These are phyloP conservation scores for Pleurotus ostreatus DNA, from an alignment of 768 basidiomycete species.

Conservation along the genomic window DNA sequence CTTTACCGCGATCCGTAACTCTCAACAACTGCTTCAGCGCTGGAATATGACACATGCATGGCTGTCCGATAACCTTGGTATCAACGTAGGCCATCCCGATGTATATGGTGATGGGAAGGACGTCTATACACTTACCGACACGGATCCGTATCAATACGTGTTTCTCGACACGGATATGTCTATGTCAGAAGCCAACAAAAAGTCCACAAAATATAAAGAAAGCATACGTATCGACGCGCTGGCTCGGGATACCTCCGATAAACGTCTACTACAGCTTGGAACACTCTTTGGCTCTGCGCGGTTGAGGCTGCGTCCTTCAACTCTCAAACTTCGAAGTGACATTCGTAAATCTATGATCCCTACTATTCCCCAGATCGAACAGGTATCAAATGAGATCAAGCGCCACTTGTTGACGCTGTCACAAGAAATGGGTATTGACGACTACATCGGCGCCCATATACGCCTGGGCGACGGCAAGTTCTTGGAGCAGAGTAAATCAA, in stretches of 20 bases:
- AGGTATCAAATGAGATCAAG: constrained; percentile 40
- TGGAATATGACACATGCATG: constrained; percentile 48
- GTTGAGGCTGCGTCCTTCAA: constrained; percentile 40
- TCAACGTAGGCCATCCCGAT: constrained; percentile 14
- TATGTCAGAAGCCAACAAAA: constrained; percentile 12
- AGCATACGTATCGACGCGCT: constrained; percentile 40
- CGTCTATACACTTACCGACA: constrained; percentile 47
- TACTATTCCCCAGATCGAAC: constrained; percentile 41
- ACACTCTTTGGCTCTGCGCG: constrained; percentile 76
- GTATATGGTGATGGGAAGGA: constrained; percentile 24
- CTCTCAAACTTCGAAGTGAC: constrained; percentile 34
- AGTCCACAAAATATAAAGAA: constrained; percentile 28
- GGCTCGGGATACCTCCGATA: constrained; percentile 21
- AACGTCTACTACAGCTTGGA: constrained; percentile 65
- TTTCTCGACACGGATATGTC: constrained; percentile 42
- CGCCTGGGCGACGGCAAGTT: constrained; percentile 71
- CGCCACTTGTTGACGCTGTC: constrained; percentile 21
- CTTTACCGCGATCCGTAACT: constrained; percentile 30
- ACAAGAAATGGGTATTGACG: constrained; percentile 16
- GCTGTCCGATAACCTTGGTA: constrained; percentile 36
- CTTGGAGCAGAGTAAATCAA: constrained; percentile 32
- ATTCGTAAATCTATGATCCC: constrained; percentile 59
- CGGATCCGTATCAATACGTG: constrained; percentile 56
- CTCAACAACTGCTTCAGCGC: constrained; percentile 42
- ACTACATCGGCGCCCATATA: constrained; percentile 62